Base-by-base conservation (phyloP, 441 rosid species). In the Biscutella auriculata region DNA sequence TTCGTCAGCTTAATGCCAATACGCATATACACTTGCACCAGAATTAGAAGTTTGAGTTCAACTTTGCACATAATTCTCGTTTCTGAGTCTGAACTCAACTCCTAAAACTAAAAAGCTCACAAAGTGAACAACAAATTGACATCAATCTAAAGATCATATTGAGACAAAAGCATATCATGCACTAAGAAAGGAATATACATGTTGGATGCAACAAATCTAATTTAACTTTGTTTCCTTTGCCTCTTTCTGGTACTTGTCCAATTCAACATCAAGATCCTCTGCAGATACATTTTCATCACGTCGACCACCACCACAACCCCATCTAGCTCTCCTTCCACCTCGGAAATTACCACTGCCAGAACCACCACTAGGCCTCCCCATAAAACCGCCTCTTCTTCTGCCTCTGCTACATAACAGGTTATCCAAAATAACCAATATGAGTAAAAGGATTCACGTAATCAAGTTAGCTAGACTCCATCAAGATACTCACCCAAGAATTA, bases 261-360 rank as follows among this genome's bases (percentile, higher is more conserved):
- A 53, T 56, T 81, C 84, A 16, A 84, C 79, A 36, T 81, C 87
- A 34, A 81, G 87, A 69, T 71, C 87, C 46, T 75, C 82, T 8
- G 76, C 73, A 12, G 87, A 77, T 19, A 77, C 49, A 42, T 79
- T 81, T 42, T 73, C 82, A 60, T 61, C 73, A 15, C 46, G 70
- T 46, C 62, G 71, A 9, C 78, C 73, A 27, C 71, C 66, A 28
- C 79, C 81, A 68, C 73, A 76, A 6, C 65, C 60, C 36, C 77
- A 66, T 50, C 76, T 66, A 56, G 45, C 76, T 21, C 73, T 72
- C 55, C 79, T 60, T 14, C 73, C 70, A 51, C 67, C 69, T 34
- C 74, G 12, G 46, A 60, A 67, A 12, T 53, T 60, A 28, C 75
- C 68, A 53, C 68, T 58, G 13, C 73, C 68, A 21, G 70, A 68